These are phyloP conservation scores for Pezizomycotina sp. DNA, from an alignment of 2,329 filamentous ascomycete species.

Conservation along the genomic window DNA sequence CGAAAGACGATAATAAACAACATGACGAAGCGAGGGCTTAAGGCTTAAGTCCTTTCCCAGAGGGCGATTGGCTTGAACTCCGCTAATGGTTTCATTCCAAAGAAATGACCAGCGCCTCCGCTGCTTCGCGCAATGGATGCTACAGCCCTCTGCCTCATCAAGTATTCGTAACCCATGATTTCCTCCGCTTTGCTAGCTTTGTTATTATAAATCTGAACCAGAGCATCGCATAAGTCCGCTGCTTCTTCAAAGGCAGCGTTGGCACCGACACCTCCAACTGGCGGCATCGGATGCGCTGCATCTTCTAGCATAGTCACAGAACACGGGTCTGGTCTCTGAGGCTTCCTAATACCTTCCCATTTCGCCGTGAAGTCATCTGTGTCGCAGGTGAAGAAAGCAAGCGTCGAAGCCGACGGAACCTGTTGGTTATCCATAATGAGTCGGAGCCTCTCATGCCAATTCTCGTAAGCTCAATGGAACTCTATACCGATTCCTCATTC, in stretches of 20 bases:
- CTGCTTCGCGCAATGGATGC: conserved; percentile 3
- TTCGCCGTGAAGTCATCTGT: conserved; percentile 6
- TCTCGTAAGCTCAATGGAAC: conserved; percentile 1
- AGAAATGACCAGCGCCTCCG: conserved; percentile 4
- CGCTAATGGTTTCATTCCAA: conserved; percentile 6
- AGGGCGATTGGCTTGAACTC: conserved; percentile 2
- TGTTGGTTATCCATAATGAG: conserved; percentile 2
- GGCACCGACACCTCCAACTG: conserved; percentile 6
- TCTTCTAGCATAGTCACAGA: conserved; percentile 5
- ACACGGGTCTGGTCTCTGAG: too few relatives aligned
- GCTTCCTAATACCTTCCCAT: conserved; percentile 4
- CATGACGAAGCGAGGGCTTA: too few relatives aligned
- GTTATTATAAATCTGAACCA: conserved; percentile 4
- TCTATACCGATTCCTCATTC: conserved; percentile 1
- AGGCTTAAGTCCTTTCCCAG: too few relatives aligned
- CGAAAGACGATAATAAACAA: too few relatives aligned
- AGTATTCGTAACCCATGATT: conserved; percentile 2
- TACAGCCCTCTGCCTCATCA: conserved; percentile 1
- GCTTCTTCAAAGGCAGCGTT: conserved; percentile 9
- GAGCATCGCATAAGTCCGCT: conserved; percentile 3
- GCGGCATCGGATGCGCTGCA: conserved; percentile 9
- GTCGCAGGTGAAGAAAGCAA: conserved; percentile 7
- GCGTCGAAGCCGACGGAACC: not conserved
- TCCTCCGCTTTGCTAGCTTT: not conserved
- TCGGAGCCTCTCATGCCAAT: conserved; percentile 3